Conservation (phyloP, 768 basidiomycete species). For the Leccinum boreale region DNA sequence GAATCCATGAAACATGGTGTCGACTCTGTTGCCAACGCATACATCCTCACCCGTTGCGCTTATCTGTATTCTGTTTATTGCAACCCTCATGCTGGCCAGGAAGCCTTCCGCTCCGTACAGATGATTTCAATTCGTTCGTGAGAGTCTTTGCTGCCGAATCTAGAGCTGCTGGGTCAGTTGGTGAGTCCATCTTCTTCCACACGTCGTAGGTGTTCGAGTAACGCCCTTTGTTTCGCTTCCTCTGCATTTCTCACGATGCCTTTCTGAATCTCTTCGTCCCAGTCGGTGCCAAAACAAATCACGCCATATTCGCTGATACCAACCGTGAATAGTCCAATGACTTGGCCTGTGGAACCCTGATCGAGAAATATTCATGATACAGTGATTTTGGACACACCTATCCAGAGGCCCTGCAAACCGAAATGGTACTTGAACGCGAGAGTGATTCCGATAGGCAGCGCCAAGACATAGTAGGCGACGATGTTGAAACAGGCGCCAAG, state of each 20-base stretch:
- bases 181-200: constrained; percentile 12
- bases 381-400: constrained; percentile 30
- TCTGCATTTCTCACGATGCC: constrained; percentile 37
- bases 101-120: neutral
- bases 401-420: constrained; percentile 52
- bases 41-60: neutral
- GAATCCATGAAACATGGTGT: neutral
- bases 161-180: constrained; percentile 9
- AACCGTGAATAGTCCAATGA: constrained; percentile 69
- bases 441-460: constrained; percentile 48
- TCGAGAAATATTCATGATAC: constrained; percentile 8
- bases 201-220: constrained; percentile 20
- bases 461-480: constrained; percentile 58
- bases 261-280: constrained; percentile 43
- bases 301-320: constrained; percentile 64
- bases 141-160: neutral
- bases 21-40: neutral
- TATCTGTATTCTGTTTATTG: neutral
- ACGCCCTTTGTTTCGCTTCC: constrained; percentile 30
- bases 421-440: constrained; percentile 45
- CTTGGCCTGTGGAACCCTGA: constrained; percentile 49
- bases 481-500: constrained; percentile 74
- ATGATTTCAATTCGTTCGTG: neutral
- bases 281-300: constrained; percentile 52
- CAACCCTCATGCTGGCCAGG: neutral